Base-by-base conservation (phyloP, 306 rosid species). In the Cucurbita ficifolia region DNA sequence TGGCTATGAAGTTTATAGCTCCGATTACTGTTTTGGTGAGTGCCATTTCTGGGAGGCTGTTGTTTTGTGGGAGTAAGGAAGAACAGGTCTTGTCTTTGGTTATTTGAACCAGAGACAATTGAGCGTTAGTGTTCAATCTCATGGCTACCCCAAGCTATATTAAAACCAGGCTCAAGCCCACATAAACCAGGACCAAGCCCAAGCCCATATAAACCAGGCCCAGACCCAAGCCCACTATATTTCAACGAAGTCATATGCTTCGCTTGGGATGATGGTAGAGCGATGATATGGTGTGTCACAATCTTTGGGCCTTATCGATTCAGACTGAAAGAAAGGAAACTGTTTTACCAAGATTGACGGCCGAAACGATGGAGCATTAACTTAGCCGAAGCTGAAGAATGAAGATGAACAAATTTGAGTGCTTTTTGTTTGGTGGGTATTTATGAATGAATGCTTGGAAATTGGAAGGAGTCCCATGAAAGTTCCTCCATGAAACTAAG, bases 1-100 rank as follows among this genome's bases (percentile, higher is more conserved):
- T 81, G 0, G 88, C 95, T 0, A 89, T 65, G 33, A 94, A 82
- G 85, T 94, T 94, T 35, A 94, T 89, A 80, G 77, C 89, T 76
- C 92, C 99, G 19, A 90, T 86, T 9, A 88, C 87, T 49, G 85
- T 86, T 87, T 80, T 89, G 85, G 90, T 90, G 35, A 88, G 74
- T 81, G 96, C 92, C 99, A 94, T 94, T 35, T 17, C n/a, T 22
- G 18, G 43, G 39, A 11, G 17, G 18, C n/a, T 14, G 16, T 50
- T 50, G 1, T 48, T 50, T 4, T 49, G 33, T 29, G 33, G 33
- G 33, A 29, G 33, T 29, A 29, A 29, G 33, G 33, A 29, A 29
- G 33, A 29, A 29, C 33, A 29, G 33, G 33, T 29, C 33, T 24
- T 1, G 33, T 29, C 33, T 29, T 29, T 29, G 3, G 3, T 29